These are phyloP conservation scores for Gossypium arboreum DNA, from an alignment of 345 rosid species.

Conservation along the genomic window DNA sequence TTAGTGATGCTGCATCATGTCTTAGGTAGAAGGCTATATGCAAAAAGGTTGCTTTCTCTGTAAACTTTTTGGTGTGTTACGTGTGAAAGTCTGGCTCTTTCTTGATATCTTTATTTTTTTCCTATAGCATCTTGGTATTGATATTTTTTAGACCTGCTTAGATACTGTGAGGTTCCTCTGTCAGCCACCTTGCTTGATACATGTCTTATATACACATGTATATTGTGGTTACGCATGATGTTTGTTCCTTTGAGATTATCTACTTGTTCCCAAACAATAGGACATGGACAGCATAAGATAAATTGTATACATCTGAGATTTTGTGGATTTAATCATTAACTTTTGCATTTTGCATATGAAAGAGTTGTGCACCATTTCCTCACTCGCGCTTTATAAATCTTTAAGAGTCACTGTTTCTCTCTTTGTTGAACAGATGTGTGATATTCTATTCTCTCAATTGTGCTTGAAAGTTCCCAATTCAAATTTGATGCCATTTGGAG, in stretches of 20 bases:
- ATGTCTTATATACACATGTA: neutral
- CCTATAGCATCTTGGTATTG: neutral
- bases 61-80: neutral
- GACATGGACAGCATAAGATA: neutral
- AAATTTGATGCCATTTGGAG: conserved; percentile 37
- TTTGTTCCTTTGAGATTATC: neutral
- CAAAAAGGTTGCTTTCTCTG: neutral
- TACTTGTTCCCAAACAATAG: neutral
- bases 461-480: conserved; percentile 82
- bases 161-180: neutral
- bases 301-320: neutral
- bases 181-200: neutral
- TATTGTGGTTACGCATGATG: neutral
- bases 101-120: neutral
- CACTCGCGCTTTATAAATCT: neutral
- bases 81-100: neutral
- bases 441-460: conserved; percentile 89
- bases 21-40: neutral
- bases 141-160: neutral
- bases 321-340: neutral
- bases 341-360: neutral
- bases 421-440: conserved; percentile 82
- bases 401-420: conserved; percentile 5
- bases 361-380: neutral
- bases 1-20: neutral